Base-by-base conservation (phyloP, 2,329 filamentous ascomycete genomes). In the Penicillium sp. region DNA sequence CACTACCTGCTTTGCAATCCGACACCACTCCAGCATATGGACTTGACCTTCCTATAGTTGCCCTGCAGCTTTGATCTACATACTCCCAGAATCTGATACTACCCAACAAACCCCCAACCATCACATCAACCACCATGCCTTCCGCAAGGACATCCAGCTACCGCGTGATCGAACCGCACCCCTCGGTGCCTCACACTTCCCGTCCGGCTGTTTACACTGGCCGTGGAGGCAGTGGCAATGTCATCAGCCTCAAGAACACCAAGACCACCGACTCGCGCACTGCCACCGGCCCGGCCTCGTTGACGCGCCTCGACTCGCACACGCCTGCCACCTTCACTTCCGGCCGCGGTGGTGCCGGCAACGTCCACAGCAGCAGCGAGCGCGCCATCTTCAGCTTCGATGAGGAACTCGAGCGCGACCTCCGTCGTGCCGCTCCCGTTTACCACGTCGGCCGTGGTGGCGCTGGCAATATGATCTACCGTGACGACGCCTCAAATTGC, bases 331-430 rank as follows among this genome's bases (percentile, higher is more conserved):
- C 72, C 53, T 80, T 76, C 73, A 76, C 68, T 34, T 76, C 79
- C 38, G 83, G 84, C 59, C 82, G 83, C 51, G 84, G 84, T 56
- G 83, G 84, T 47, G 82, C 81, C 15, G 84, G 84, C 63, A 86
- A 86, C 70, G 76, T 85, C 63, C 80, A 83, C 76, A 74, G 69
- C 68, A 77, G 76, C 69, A 76, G 74, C 61, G 83, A 88, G 67
- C 80, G 84, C 42, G 80, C 83, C 69, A 87, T 88, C 72, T 88
- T 88, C 80, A 84, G 82, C 74, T 88, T 88, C 75, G 86, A 88
- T 72, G 86, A 88, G 76, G 86, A 88, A 69, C 80, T 88, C 54
- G 81, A 85, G 66, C 82, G 82, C 59, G 82, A 86, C 61, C 77
- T 84, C 63, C 79, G 82, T 58, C 78, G 82, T 38, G 79, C 82